These are phyloP conservation scores for Hibiscus mutabilis DNA, from an alignment of 345 rosid genomes.

Conservation along the genomic window DNA sequence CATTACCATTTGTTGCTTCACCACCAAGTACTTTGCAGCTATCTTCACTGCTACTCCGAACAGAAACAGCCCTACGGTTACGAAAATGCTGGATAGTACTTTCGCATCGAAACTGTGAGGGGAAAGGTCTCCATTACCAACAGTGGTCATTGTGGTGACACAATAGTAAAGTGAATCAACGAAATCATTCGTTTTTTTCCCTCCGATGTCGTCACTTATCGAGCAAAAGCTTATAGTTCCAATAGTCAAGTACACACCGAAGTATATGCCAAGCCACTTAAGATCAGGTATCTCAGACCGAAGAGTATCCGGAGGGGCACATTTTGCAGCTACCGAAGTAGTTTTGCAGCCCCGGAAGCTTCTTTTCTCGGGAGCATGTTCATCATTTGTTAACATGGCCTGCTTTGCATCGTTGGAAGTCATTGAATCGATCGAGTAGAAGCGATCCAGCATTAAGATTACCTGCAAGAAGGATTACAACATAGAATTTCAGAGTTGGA, in stretches of 20 bases:
- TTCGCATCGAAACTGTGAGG: not conserved
- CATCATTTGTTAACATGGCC: not conserved
- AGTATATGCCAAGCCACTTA: conserved; percentile 3
- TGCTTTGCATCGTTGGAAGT: conserved; percentile 5
- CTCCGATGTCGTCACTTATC: conserved; percentile 4
- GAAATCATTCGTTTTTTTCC: conserved; percentile 2
- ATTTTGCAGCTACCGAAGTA: not conserved
- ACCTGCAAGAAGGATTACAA: not conserved
- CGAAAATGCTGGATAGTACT: not conserved
- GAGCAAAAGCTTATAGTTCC: conserved; percentile 9
- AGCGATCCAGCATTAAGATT: not conserved
- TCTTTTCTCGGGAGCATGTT: not conserved
- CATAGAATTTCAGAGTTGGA: not conserved
- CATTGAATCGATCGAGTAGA: not conserved
- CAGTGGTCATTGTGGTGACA: conserved; percentile 15
- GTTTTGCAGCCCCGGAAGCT: not conserved
- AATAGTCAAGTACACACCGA: conserved; percentile 1
- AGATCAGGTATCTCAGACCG: not conserved
- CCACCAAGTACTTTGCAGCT: conserved; percentile 12
- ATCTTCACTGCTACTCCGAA: conserved; percentile 8
- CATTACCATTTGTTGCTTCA: conserved; percentile 12
- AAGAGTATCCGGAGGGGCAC: not conserved
- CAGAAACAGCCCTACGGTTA: conserved; percentile 10
- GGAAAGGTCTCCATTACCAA: conserved; percentile 16
- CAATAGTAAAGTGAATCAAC: not conserved